Base-by-base conservation (phyloP, 148 eudicot species). In the Persicaria tinctoria region DNA sequence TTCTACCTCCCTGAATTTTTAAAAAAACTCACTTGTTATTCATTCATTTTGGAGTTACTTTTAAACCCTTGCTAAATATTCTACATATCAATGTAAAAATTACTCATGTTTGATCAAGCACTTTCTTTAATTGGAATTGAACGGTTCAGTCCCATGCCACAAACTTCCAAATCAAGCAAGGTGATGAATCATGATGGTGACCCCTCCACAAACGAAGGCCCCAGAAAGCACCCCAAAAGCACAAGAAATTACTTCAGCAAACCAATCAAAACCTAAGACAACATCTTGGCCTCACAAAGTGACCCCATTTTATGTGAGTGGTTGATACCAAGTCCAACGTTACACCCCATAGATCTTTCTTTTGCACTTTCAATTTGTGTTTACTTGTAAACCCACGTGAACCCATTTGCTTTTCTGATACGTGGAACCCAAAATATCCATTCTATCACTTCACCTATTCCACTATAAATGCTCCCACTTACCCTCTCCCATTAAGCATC, bases 371-470 rank as follows among this genome's bases (percentile, higher is more conserved):
- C 69, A 63, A 57, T 63, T 63, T 63, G 69, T 74, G 75, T 70
- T 54, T 76, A 8, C 57, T 8, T 49, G 20, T 56, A 3, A 6
- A 27, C 16, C 75, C 79, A 76, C 77, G 77, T 78, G 77, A 78
- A 75, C 50, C 63, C 48, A 14, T n/a, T 44, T 1, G 68, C 48
- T 45, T 79, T 76, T 16, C 10, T 2, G 3, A 7, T 16, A 79
- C 78, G 82, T 77, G 82, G 78, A 79, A 16, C 82, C 70, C 10
- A 3, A 75, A 76, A 47, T 73, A 73, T 59, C 82, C 82, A 62
- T n/a, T 32, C 53, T 70, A 10, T 1, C 3, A 3, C 23, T 10
- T 5, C 72, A 4, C 76, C 4, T 53, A 5, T 17, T 8, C 9
- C 46, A 57, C 70, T 62, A n/a, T 57, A 62, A 57, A 66, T 27